These are phyloP conservation scores for Solanum dulcamara DNA, from an alignment of 257 asterid species.

Conservation along the genomic window DNA sequence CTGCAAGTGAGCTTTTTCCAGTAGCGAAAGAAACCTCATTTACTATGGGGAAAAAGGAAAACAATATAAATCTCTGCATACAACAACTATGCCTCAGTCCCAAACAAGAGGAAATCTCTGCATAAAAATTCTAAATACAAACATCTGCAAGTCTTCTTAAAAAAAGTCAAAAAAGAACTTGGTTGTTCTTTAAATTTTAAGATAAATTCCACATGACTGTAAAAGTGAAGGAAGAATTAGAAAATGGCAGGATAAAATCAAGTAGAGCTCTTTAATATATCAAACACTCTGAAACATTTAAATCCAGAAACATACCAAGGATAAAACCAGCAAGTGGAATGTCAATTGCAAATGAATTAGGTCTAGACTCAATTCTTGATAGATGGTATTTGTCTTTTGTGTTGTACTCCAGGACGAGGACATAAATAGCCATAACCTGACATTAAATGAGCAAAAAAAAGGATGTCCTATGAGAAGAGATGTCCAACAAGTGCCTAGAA, in stretches of 20 bases:
- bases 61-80: background rate
- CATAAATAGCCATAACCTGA: slow-evolving; percentile 60
- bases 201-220: background rate
- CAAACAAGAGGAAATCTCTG: background rate
- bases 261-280: background rate
- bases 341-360: slow-evolving; percentile 11
- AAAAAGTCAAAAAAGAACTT: background rate
- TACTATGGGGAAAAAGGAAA: background rate
- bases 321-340: slow-evolving; percentile 73
- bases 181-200: background rate
- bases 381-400: slow-evolving; percentile 7
- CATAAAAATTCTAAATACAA: background rate
- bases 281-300: background rate
- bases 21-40: background rate
- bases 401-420: slow-evolving; percentile 43
- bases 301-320: slow-evolving; percentile 42
- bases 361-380: slow-evolving; percentile 15
- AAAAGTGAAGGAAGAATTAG: background rate
- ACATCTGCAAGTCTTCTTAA: background rate
- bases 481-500: background rate
- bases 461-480: background rate
- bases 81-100: background rate
- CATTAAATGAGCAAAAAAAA: background rate
- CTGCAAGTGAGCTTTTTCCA: background rate
- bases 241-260: background rate